phyloP scores from a whole-genome alignment of 2,329 filamentous ascomycete species.

The Colletotrichum aenigma region DNA sequence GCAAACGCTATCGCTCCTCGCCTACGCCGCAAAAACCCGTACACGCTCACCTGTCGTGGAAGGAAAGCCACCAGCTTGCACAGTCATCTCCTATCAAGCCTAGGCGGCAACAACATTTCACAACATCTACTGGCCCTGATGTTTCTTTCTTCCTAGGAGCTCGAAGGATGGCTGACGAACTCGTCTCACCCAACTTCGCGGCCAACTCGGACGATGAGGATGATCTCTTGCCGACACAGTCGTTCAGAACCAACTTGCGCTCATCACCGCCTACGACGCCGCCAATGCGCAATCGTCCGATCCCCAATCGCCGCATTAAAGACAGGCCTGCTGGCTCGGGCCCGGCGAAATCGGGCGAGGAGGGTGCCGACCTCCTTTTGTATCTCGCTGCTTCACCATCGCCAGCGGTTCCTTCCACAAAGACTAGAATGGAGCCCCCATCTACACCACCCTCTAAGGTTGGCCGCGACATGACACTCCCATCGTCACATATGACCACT shows the following conservation, averaged over 20 bases:
- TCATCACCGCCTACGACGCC: constrained; percentile 89
- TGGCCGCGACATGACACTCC: constrained; percentile 69
- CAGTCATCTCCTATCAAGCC: constrained; percentile 88
- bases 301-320: constrained; percentile 51
- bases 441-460: constrained; percentile 76
- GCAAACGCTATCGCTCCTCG: constrained; percentile 74
- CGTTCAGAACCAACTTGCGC: constrained; percentile 69
- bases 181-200: constrained; percentile 64
- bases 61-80: constrained; percentile 74
- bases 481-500: constrained; percentile 89
- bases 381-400: constrained; percentile 93
- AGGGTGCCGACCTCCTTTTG: constrained; percentile 80
- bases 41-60: constrained; percentile 69
- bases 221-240: constrained; percentile 76
- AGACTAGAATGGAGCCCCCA: constrained; percentile 67
- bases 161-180: constrained; percentile 69
- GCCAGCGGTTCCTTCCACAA: constrained; percentile 66
- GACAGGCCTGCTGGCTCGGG: constrained; percentile 47
- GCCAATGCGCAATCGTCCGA: constrained; percentile 64
- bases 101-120: constrained; percentile 76
- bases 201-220: constrained; percentile 81
- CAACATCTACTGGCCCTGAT: constrained; percentile 71
- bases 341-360: constrained; percentile 69
- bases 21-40: constrained; percentile 65
- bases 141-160: constrained; percentile 80